Evolutionary conservation across 495 filamentous ascomycete genomes (phyloP), one percentile per base, ranked within the genome.

Genomic region (Lasiosphaeria miniovina): DNA sequence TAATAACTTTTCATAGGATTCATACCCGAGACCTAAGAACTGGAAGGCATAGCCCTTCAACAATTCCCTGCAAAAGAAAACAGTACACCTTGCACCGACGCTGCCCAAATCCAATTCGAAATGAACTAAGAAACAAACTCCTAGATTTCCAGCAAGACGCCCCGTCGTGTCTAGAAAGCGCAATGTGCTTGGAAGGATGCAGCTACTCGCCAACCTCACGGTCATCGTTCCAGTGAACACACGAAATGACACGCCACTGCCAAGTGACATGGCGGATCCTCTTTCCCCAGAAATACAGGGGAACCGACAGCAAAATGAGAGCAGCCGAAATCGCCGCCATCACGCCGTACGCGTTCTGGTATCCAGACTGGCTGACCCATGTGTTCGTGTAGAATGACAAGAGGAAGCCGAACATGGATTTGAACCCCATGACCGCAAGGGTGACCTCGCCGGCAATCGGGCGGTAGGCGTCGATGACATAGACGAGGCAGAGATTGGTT

Each of bases 331-430:
- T 81, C 32, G 75, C 76, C 3, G 80, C 82, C 80, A 84, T 84
- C 41, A 74, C 67, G 9, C 82, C 80, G 61, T 78, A 84, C 8
- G 81, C 79, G 58, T 74, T 67, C 32, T 70, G 56, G 51, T 84
- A 84, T 1, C 81, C 82, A 4, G 72, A 68, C 56, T 74, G 54
- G n/a, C 71, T 68, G n/a, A 82, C 76, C 82, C 81, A 84, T 0
- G 78, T 79, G 55, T 84, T 85, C 10, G 80, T 84, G 66, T 84
- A 84, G 53, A 84, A 84, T 2, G 80, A 81, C 32, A 85, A 71
- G 9, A 84, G 72, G 62, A 84, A 84, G n/a, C 80, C 81, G 63
- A 84, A 84, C 10, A 79, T 67, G 32, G 76, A 73, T 67, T 85
- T 84, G 66, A 83, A 84, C 3, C 75, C 79, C 32, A 83, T 73